Conservation (phyloP, 2,329 filamentous ascomycete genomes). For the Colletotrichum lini region DNA sequence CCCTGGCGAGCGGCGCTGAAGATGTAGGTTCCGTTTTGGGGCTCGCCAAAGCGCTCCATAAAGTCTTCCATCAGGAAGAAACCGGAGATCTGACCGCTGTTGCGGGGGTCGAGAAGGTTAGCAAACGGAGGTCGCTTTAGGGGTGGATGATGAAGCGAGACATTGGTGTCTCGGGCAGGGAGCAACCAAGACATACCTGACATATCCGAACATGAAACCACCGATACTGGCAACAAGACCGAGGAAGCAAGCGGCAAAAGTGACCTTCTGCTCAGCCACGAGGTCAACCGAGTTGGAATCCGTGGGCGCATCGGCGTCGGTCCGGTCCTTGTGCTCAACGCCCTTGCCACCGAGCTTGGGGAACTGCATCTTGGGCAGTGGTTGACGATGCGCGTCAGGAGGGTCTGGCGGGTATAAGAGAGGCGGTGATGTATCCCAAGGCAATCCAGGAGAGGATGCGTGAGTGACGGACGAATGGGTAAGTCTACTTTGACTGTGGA, state of each 20-base stretch:
- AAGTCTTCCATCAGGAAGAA: constrained; percentile 75
- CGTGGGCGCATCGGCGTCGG: constrained; percentile 13
- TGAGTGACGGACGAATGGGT: not conserved
- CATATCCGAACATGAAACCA: constrained; percentile 72
- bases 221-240: constrained; percentile 68
- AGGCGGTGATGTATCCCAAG: not conserved
- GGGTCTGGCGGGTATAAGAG: not conserved
- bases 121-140: not conserved
- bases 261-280: constrained; percentile 49
- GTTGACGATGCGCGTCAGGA: constrained; percentile 11
- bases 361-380: constrained; percentile 37
- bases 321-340: constrained; percentile 37
- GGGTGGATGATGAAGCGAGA: not conserved
- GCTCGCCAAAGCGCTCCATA: constrained; percentile 65
- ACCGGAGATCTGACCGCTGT: constrained; percentile 72
- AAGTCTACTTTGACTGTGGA: constrained; percentile 7
- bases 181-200: constrained; percentile 58
- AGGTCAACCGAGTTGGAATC: constrained; percentile 27
- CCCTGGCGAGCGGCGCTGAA: constrained; percentile 74
- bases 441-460: constrained; percentile 8
- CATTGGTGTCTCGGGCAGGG: not conserved
- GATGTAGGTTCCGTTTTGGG: constrained; percentile 55
- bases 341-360: constrained; percentile 38
- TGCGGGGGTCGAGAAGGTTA: not conserved
- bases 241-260: constrained; percentile 61